Percentiles rank a stretch among this genome's conserved stretches.
These are phyloP conservation scores for Pezizomycotina sp. DNA, from an alignment of 2,329 filamentous ascomycete genomes.

Conservation along the genomic window DNA sequence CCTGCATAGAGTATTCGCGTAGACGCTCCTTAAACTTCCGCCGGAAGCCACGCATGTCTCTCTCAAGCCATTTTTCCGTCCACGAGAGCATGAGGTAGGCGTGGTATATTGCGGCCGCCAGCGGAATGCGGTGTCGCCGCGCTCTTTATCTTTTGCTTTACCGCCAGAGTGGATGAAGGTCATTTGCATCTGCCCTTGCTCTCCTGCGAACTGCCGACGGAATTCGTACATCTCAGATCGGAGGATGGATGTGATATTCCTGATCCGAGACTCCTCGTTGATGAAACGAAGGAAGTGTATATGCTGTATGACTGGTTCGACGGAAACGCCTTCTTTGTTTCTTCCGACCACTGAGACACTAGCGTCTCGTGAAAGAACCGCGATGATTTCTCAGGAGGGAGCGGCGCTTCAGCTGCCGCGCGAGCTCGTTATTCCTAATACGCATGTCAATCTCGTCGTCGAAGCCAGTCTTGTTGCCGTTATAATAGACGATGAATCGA, in stretches of 20 bases:
- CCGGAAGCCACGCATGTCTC: constrained; percentile 24
- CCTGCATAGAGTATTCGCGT: constrained; percentile 19
- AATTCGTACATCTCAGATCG: constrained; percentile 19
- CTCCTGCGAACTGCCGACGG: constrained; percentile 15
- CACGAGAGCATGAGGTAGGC: constrained; percentile 27
- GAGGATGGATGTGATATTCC: constrained; percentile 15
- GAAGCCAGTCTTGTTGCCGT: constrained; percentile 19
- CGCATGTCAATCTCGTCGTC: constrained; percentile 13
- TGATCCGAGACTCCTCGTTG: constrained; percentile 3
- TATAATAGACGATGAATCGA: constrained; percentile 19
- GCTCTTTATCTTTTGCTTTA: constrained; percentile 4
- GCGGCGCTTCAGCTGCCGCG: constrained; percentile 23
- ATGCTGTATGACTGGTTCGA: constrained; percentile 23
- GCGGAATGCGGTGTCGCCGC: constrained; percentile 24
- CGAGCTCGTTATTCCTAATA: constrained; percentile 8
- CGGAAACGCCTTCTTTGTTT: constrained; percentile 23
- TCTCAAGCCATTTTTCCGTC: constrained; percentile 27
- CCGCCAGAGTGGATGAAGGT: constrained; percentile 27
- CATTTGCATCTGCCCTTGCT: constrained; percentile 20
- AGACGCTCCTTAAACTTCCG: constrained; percentile 22
- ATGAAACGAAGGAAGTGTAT: constrained; percentile 25
- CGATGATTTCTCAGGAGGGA: constrained; percentile 21
- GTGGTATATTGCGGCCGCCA: constrained; percentile 27
- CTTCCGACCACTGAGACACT: constrained; percentile 26
- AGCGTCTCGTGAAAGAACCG: constrained; percentile 27